Evolutionary conservation across 805 yeast species (phyloP).

Genomic region (Ogataea methylovora): DNA sequence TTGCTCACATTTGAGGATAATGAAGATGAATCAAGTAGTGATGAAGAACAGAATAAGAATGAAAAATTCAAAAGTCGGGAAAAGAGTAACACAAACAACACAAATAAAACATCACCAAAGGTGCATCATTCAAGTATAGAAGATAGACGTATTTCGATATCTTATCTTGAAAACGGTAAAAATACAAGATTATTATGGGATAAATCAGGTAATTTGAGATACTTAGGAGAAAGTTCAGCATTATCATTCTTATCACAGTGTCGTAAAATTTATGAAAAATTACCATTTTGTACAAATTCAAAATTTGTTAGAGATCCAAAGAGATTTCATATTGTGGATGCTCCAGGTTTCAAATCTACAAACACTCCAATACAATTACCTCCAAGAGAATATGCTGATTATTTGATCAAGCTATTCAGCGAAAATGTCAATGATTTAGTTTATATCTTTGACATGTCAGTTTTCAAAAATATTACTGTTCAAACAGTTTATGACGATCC

Average conservation of each 20-base stretch:
- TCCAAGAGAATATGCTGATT: constrained; percentile 20
- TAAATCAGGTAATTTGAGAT: constrained; percentile 27
- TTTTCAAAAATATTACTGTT: constrained; percentile 21
- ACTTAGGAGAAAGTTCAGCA: constrained; percentile 36
- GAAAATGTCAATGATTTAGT: constrained; percentile 32
- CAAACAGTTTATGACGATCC: constrained; percentile 26
- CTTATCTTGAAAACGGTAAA: constrained; percentile 12
- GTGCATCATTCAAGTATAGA: neutral
- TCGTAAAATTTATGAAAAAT: constrained; percentile 27
- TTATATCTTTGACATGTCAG: constrained; percentile 31
- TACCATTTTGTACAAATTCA: constrained; percentile 13
- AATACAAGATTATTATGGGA: constrained; percentile 26
- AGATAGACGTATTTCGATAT: constrained; percentile 2
- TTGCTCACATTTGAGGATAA: no score
- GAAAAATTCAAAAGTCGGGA: no score
- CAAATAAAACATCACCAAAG: neutral
- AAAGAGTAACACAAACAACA: neutral
- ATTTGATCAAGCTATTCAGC: constrained; percentile 24
- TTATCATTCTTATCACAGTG: constrained; percentile 33
- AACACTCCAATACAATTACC: constrained; percentile 22
- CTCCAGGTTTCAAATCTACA: constrained; percentile 20
- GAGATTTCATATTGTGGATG: constrained; percentile 29
- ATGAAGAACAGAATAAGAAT: no score
- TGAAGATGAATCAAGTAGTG: no score
- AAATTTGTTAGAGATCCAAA: constrained; percentile 31